These are phyloP conservation scores for Sarocladiaceae sp. DNA, from an alignment of 2,329 filamentous ascomycete genomes.

Conservation along the genomic window DNA sequence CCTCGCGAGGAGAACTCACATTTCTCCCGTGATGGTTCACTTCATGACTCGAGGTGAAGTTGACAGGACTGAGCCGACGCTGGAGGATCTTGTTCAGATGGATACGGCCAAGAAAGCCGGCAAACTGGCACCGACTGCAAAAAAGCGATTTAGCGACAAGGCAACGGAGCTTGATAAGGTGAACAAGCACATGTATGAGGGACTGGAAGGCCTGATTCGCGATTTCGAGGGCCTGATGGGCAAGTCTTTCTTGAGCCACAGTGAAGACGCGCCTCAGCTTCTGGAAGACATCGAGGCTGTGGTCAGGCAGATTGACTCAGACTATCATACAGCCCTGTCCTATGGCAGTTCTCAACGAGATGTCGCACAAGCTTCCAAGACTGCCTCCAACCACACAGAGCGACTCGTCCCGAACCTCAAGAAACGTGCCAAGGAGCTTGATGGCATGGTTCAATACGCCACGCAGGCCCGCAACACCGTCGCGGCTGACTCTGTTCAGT, in stretches of 20 bases:
- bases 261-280: slow-evolving; percentile 60
- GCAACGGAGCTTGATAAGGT: slow-evolving; percentile 55
- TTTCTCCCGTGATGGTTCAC: slow-evolving; percentile 58
- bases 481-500: slow-evolving; percentile 57
- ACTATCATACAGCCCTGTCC: slow-evolving; percentile 70
- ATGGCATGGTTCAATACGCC: slow-evolving; percentile 51
- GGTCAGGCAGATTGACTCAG: slow-evolving; percentile 77
- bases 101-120: slow-evolving; percentile 69
- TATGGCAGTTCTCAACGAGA: slow-evolving; percentile 59
- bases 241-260: slow-evolving; percentile 50
- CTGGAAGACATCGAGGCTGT: slow-evolving; percentile 82
- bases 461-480: slow-evolving; percentile 63
- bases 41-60: slow-evolving; percentile 52
- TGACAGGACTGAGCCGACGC: slow-evolving; percentile 45
- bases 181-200: slow-evolving; percentile 53
- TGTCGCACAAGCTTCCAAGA: slow-evolving; percentile 55
- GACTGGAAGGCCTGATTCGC: slow-evolving; percentile 55
- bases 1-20: slow-evolving; percentile 56
- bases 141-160: slow-evolving; percentile 53
- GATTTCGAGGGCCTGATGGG: slow-evolving; percentile 55
- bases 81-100: slow-evolving; percentile 71
- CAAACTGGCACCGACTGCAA: slow-evolving; percentile 51
- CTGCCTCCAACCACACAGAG: slow-evolving; percentile 57
- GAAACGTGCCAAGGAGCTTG: slow-evolving; percentile 53
- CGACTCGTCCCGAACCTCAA: slow-evolving; percentile 52